phyloP scores from a whole-genome alignment of 2,329 filamentous ascomycete species.

The Thielaviopsis punctulata region DNA sequence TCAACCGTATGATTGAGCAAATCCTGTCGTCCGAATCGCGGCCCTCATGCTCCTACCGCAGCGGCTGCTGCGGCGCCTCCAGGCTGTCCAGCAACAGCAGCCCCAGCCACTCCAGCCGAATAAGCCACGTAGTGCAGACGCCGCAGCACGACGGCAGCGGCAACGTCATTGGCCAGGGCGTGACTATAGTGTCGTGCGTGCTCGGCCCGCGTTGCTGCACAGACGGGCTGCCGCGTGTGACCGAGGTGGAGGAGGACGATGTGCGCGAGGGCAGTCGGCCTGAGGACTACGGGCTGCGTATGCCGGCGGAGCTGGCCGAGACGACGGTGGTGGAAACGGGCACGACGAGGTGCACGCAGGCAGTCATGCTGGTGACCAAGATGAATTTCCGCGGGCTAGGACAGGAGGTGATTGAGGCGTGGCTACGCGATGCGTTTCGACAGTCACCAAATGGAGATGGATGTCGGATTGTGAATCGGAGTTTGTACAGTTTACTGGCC shows the following conservation, averaged over 20 bases:
- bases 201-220: conserved; percentile 10
- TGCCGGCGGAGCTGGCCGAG: neutral
- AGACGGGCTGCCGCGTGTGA: conserved; percentile 5
- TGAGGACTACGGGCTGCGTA: conserved; percentile 2
- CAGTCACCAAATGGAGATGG: conserved; percentile 15
- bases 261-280: conserved; percentile 3
- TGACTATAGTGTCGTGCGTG: conserved; percentile 1
- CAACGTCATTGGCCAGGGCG: neutral
- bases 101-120: too few relatives aligned
- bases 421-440: conserved; percentile 18
- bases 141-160: neutral
- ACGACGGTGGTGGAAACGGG: neutral
- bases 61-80: neutral
- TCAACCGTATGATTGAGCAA: neutral
- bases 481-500: conserved; percentile 16
- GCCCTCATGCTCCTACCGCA: neutral
- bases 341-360: conserved; percentile 20
- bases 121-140: neutral
- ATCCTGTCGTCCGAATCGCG: neutral
- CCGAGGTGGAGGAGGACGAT: neutral
- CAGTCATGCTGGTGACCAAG: conserved; percentile 19
- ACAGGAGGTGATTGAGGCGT: conserved; percentile 13
- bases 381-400: conserved; percentile 18
- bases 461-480: conserved; percentile 18
- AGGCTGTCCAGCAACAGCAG: neutral